Evolutionary conservation across 352 stramenopile genomes (phyloP), one percentile per base, ranked within the genome.

Genomic region (Pythium monospermum): DNA sequence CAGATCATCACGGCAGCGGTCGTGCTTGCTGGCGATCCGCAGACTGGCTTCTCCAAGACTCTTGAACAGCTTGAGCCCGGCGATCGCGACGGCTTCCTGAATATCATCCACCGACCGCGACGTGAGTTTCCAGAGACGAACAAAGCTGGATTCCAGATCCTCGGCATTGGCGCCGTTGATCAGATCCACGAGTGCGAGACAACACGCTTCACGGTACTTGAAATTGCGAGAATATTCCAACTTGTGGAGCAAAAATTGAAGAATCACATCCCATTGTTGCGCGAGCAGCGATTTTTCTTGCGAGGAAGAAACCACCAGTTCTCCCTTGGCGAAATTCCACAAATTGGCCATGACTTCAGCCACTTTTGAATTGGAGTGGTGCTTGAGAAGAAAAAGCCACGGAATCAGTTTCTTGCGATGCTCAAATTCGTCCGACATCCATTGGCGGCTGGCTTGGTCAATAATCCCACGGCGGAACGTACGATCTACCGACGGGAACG

Each of bases 121-220:
- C 6, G 76, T 72, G 11, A 75, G 60, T 45, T 75, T 83, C 82
- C 82, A 93, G 26, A 93, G 40, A 13, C 67, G 67, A 49, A 68
- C 39, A 22, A 93, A 87, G 18, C 79, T 68, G 2, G 56, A 47
- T 23, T 73, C 53, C 26, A 90, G 36, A 5, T 85, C 46, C 1
- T 68, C 57, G 1, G 73, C 71, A 16, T 74, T 67, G 0, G 61
- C 69, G n/a, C 75, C 75, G 21, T 85, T 77, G 1, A 93, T 61
- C 21, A 90, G 49, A 40, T 89, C 79, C 28, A 85, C 49, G 15
- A 93, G 53, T 4, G 76, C 78, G 23, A 68, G 40, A 23, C 79
- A 89, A 7, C 71, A 73, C 7, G 82, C 82, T 60, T 91, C 79
- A 21, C 82, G 79, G 51, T 93, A 93, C 54, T 85, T 87, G 47